Evolutionary conservation across 2,329 filamentous ascomycete genomes (phyloP).

Genomic region (Trichoderma atroviride): DNA sequence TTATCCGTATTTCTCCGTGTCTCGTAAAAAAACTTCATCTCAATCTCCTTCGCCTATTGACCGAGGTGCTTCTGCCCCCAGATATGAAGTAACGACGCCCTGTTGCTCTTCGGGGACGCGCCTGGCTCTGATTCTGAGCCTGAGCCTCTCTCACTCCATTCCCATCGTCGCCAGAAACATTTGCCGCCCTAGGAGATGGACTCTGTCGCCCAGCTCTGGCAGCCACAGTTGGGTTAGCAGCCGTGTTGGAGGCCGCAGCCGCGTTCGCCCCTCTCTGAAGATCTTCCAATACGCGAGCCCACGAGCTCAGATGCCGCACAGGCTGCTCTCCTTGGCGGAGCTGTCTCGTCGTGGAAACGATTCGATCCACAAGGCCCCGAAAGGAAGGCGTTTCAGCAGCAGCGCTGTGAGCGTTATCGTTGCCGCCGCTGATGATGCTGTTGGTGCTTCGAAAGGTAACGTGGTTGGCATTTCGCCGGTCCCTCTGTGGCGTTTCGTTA

Average conservation of each 20-base stretch:
- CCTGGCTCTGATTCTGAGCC: neutral
- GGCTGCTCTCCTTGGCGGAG: neutral
- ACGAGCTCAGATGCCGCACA: neutral
- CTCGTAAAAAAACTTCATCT: neutral
- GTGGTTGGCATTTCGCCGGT: neutral
- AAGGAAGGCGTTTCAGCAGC: neutral
- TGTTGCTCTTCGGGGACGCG: neutral
- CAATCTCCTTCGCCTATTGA: conserved; percentile 3
- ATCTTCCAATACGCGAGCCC: conserved; percentile 13
- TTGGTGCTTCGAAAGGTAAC: neutral
- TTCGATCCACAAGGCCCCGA: neutral
- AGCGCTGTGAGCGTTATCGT: neutral
- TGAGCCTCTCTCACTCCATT: neutral
- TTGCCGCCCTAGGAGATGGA: neutral
- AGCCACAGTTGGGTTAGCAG: neutral
- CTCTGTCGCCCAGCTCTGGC: neutral
- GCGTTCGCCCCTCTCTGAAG: neutral
- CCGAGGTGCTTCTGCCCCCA: conserved; percentile 18
- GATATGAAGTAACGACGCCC: conserved; percentile 15
- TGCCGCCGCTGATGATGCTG: neutral
- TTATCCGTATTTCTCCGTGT: neutral
- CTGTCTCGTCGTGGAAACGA: neutral
- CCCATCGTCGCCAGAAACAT: neutral
- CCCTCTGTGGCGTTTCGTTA: neutral
- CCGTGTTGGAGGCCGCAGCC: neutral